Percentiles rank a stretch among this genome's conserved stretches.
These are phyloP conservation scores for sweet orange (Citrus sinensis) DNA, from an alignment of 345 rosid genomes.

Conservation along the genomic window DVS_A1.0 CM039167.1:5688501-5689000, in stretches of 20 bases:
- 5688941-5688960: neutral
- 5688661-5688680: neutral
- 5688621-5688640: neutral
- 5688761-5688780: slow-evolving; percentile 53
- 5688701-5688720: neutral
- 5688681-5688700: neutral
- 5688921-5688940: slow-evolving; percentile 23
- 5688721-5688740: neutral
- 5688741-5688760: slow-evolving; percentile 52
- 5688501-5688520: neutral
- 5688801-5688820: slow-evolving; percentile 73
- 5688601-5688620: neutral
- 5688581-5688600: neutral
- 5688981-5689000: slow-evolving; percentile 7
- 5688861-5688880: slow-evolving; percentile 61
- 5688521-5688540: neutral
- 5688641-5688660: neutral
- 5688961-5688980: neutral
- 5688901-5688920: slow-evolving; percentile 42
- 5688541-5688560: neutral
- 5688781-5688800: slow-evolving; percentile 69
- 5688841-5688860: slow-evolving; percentile 69
- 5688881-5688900: slow-evolving; percentile 58
- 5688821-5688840: slow-evolving; percentile 54
- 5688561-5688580: neutral